Percentiles rank a stretch among this genome's conserved stretches.
Evolutionary conservation across 805 yeast genomes (phyloP).

Genomic region (Pichia rugopelliculosa): DNA sequence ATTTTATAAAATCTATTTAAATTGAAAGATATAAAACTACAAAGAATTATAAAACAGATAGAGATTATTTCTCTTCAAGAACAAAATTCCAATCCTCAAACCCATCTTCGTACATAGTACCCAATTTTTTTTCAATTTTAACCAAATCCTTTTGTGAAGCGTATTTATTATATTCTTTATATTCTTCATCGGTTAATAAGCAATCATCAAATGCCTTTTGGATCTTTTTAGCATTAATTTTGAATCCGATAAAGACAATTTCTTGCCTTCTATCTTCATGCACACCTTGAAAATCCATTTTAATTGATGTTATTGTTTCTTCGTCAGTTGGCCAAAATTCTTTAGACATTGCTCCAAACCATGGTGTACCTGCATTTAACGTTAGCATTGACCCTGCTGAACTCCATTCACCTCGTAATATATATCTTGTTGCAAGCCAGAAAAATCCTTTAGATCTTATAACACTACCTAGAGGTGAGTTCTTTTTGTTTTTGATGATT

Average conservation of each 20-base stretch:
- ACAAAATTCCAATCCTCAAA: slow-evolving; percentile 34
- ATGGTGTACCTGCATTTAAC: slow-evolving; percentile 2
- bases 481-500: slow-evolving; percentile 31
- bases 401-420: slow-evolving; percentile 13
- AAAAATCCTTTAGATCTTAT: slow-evolving; percentile 8
- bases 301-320: slow-evolving; percentile 17
- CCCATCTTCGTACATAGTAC: slow-evolving; percentile 32
- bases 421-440: slow-evolving; percentile 9
- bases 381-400: slow-evolving; percentile 12
- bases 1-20: no score
- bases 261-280: slow-evolving; percentile 41
- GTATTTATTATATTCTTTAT: slow-evolving; percentile 22
- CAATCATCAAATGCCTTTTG: slow-evolving; percentile 31
- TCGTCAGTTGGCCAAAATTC: slow-evolving; percentile 1
- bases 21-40: background rate
- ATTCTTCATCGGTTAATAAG: slow-evolving; percentile 35
- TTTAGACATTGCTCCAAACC: slow-evolving; percentile 7
- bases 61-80: background rate
- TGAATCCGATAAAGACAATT: slow-evolving; percentile 38
- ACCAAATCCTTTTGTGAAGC: slow-evolving; percentile 25
- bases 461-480: slow-evolving; percentile 3
- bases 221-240: slow-evolving; percentile 26
- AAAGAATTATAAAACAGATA: no score
- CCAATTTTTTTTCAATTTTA: slow-evolving; percentile 27
- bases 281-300: slow-evolving; percentile 32